These are phyloP conservation scores for Pogostemon cablin DNA, from an alignment of 257 asterid species.

Conservation along the genomic window DNA sequence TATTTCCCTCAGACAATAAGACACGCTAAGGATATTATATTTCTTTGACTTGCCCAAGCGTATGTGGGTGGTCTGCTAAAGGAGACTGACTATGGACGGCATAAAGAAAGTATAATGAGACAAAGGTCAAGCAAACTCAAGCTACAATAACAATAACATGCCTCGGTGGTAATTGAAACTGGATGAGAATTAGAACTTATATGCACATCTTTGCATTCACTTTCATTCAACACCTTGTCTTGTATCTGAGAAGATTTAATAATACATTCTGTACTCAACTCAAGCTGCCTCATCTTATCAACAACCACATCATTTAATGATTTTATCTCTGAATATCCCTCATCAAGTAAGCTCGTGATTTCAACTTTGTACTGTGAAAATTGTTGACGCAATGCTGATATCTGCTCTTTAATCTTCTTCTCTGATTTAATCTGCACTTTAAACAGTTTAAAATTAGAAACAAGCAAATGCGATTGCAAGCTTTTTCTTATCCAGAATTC, in stretches of 20 bases:
- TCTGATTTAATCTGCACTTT: slow-evolving; percentile 53
- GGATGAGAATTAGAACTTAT: slow-evolving; percentile 51
- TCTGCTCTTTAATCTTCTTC: slow-evolving; percentile 59
- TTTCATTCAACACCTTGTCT: slow-evolving; percentile 48
- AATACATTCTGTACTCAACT: slow-evolving; percentile 42
- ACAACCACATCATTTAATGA: slow-evolving; percentile 49
- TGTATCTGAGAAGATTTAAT: slow-evolving; percentile 39
- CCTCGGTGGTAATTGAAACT: slow-evolving; percentile 52
- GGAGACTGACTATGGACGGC: not conserved
- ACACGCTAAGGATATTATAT: not conserved
- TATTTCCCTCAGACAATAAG: not conserved
- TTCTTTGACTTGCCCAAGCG: not conserved
- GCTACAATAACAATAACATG: slow-evolving; percentile 32
- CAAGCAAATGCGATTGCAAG: slow-evolving; percentile 25
- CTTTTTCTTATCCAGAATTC: slow-evolving; percentile 21
- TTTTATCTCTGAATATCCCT: slow-evolving; percentile 68
- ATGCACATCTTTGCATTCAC: slow-evolving; percentile 80
- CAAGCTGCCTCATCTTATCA: slow-evolving; percentile 70
- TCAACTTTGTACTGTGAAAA: slow-evolving; percentile 58
- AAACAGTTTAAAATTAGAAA: slow-evolving; percentile 32
- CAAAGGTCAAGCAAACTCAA: slow-evolving; percentile 10
- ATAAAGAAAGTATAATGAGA: not conserved
- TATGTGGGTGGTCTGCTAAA: not conserved
- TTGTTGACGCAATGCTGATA: slow-evolving; percentile 50
- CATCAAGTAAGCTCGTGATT: slow-evolving; percentile 64